phyloP scores from a whole-genome alignment of 371 early-diverging fungal genomes.

The Rhizomucor pusillus region DNA sequence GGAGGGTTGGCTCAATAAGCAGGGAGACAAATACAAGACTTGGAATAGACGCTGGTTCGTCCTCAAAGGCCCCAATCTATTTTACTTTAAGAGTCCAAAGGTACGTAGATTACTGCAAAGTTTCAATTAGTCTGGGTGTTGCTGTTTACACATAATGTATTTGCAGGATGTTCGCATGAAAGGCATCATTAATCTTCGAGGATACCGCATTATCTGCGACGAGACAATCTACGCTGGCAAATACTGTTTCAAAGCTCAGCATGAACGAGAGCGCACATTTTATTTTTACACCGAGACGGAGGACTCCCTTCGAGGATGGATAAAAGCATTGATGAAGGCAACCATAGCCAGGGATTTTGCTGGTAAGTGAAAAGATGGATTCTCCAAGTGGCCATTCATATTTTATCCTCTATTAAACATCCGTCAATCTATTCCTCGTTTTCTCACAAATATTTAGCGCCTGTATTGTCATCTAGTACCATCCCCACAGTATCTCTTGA shows the following conservation, averaged over 20 bases:
- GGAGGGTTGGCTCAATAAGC: constrained; percentile 64
- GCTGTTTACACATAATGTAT: background rate
- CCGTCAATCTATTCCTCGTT: too few species aligned
- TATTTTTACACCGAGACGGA: constrained; percentile 65
- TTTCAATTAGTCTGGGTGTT: too few species aligned
- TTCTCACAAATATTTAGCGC: constrained; percentile 34
- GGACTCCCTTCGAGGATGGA: constrained; percentile 56
- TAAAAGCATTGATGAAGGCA: constrained; percentile 71
- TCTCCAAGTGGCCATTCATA: background rate
- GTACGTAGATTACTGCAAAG: constrained; percentile 10
- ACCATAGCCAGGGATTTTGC: constrained; percentile 61
- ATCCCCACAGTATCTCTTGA: constrained; percentile 66
- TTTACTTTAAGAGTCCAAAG: constrained; percentile 63
- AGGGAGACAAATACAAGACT: constrained; percentile 58
- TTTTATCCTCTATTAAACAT: too few species aligned
- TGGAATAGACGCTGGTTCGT: constrained; percentile 72
- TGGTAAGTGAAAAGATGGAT: constrained; percentile 30
- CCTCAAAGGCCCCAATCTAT: constrained; percentile 56
- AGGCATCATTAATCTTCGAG: constrained; percentile 46
- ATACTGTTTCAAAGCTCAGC: constrained; percentile 59
- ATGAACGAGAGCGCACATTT: constrained; percentile 57
- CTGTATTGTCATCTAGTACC: constrained; percentile 68
- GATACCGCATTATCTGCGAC: constrained; percentile 49
- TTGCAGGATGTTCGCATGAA: constrained; percentile 47
- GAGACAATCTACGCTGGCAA: constrained; percentile 58